Evolutionary conservation across 352 stramenopile genomes (phyloP).

Genomic region (Elongisporangium anandrum): DNA sequence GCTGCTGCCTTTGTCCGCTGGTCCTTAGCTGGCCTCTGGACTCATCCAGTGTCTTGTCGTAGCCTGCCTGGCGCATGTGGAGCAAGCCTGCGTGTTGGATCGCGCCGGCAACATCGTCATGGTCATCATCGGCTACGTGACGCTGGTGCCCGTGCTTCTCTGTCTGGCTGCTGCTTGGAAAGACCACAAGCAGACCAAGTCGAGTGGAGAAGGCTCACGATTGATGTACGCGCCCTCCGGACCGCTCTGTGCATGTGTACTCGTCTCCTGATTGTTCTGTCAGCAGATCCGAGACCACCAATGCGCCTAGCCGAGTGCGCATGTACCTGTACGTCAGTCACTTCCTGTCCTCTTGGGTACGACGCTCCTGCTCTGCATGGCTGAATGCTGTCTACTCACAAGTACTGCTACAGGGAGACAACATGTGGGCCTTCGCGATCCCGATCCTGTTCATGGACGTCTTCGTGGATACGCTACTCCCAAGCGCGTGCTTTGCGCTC

Average conservation of each 20-base stretch:
- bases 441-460: slow-evolving; percentile 85
- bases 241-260: too few relatives aligned
- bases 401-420: slow-evolving; percentile 40
- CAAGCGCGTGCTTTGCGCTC: slow-evolving; percentile 67
- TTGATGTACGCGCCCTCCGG: slow-evolving; percentile 23
- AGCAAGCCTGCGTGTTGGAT: slow-evolving; percentile 32
- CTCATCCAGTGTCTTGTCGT: too few relatives aligned
- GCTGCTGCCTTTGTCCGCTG: background rate
- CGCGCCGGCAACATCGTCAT: slow-evolving; percentile 50
- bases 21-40: too few relatives aligned
- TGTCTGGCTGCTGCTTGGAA: slow-evolving; percentile 34
- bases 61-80: slow-evolving; percentile 32
- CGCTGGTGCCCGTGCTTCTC: slow-evolving; percentile 31
- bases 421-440: slow-evolving; percentile 79
- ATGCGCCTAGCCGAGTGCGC: slow-evolving; percentile 27
- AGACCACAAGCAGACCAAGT: slow-evolving; percentile 14
- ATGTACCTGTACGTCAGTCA: slow-evolving; percentile 74
- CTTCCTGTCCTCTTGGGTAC: slow-evolving; percentile 71
- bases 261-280: too few relatives aligned
- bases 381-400: background rate
- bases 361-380: background rate
- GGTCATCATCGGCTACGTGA: slow-evolving; percentile 46
- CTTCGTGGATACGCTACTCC: slow-evolving; percentile 76
- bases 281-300: background rate
- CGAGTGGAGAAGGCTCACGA: slow-evolving; percentile 15